These are phyloP conservation scores for Panellus pusillus DNA, from an alignment of 768 basidiomycete genomes.

Conservation along the genomic window DNA sequence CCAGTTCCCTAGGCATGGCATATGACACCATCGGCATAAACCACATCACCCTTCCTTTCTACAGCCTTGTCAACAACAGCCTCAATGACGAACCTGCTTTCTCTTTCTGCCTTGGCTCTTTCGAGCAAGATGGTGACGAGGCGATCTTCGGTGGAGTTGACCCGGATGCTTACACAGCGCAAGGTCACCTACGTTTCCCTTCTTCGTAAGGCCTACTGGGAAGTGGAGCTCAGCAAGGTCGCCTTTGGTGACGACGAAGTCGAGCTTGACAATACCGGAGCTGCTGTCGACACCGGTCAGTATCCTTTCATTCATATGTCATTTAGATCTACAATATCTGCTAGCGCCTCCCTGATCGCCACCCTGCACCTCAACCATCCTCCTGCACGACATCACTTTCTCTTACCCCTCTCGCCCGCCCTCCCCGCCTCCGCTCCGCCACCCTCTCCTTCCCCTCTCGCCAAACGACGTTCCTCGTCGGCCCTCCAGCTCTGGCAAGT, in stretches of 20 bases:
- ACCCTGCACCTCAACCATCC: slow-evolving; percentile 70
- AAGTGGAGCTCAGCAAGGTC: slow-evolving; percentile 90
- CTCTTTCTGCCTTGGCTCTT: slow-evolving; percentile 88
- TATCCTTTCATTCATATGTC: background rate
- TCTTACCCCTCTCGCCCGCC: slow-evolving; percentile 78
- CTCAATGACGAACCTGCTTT: slow-evolving; percentile 89
- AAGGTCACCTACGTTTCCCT: slow-evolving; percentile 85
- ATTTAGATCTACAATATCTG: background rate
- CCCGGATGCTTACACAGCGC: slow-evolving; percentile 69
- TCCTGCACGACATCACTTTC: slow-evolving; percentile 74
- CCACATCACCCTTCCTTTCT: slow-evolving; percentile 90
- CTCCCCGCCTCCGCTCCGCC: slow-evolving; percentile 65
- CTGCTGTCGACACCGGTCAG: slow-evolving; percentile 85
- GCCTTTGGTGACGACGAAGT: slow-evolving; percentile 83
- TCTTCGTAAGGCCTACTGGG: slow-evolving; percentile 98
- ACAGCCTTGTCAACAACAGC: slow-evolving; percentile 82
- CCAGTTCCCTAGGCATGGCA: slow-evolving; percentile 82
- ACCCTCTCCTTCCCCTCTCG: slow-evolving; percentile 70
- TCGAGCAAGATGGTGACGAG: slow-evolving; percentile 88
- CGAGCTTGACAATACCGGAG: slow-evolving; percentile 91
- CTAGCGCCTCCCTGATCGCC: slow-evolving; percentile 88
- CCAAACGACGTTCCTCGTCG: slow-evolving; percentile 90
- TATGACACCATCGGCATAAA: slow-evolving; percentile 97
- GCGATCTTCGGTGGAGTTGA: slow-evolving; percentile 92
- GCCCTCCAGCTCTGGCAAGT: slow-evolving; percentile 93